Evolutionary conservation across 2,329 filamentous ascomycete species (phyloP).

Genomic region (Arthrobotrys iridis): DNA sequence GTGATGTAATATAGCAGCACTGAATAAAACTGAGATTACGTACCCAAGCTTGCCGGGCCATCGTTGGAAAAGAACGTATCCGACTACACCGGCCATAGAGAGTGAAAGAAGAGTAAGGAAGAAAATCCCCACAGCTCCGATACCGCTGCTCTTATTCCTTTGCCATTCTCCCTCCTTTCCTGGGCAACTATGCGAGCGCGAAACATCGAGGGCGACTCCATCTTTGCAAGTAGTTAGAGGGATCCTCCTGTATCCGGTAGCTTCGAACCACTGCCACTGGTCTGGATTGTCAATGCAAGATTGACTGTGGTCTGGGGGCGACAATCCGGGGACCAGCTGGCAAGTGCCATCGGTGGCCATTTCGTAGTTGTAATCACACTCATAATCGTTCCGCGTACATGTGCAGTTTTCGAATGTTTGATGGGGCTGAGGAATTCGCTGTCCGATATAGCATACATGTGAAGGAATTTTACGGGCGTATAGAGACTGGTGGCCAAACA

Average conservation of each 20-base stretch:
- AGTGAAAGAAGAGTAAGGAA: conserved; percentile 84
- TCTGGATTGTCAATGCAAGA: conserved; percentile 73
- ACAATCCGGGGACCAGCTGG: conserved; percentile 76
- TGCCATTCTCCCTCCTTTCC: conserved; percentile 85
- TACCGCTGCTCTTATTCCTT: conserved; percentile 72
- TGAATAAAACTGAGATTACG: conserved; percentile 54
- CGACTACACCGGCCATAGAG: conserved; percentile 73
- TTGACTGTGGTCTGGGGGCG: conserved; percentile 70
- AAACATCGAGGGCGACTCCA: conserved; percentile 78
- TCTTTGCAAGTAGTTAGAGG: conserved; percentile 85
- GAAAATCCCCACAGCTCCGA: conserved; percentile 79
- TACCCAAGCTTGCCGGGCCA: conserved; percentile 89
- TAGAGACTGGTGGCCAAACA: conserved; percentile 89
- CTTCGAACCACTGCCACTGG: conserved; percentile 79
- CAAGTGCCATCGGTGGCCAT: conserved; percentile 80
- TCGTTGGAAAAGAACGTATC: conserved; percentile 85
- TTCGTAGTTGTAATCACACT: conserved; percentile 97
- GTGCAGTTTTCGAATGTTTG: conserved; percentile 77
- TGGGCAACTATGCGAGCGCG: conserved; percentile 72
- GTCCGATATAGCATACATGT: conserved; percentile 81
- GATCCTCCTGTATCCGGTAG: conserved; percentile 87
- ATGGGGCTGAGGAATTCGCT: conserved; percentile 75
- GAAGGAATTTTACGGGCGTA: conserved; percentile 91
- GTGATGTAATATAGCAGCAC: not conserved
- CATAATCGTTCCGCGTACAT: conserved; percentile 86